Conservation (phyloP, 108 stramenopile species). For the Pseudonitzschia multiseries region DNA sequence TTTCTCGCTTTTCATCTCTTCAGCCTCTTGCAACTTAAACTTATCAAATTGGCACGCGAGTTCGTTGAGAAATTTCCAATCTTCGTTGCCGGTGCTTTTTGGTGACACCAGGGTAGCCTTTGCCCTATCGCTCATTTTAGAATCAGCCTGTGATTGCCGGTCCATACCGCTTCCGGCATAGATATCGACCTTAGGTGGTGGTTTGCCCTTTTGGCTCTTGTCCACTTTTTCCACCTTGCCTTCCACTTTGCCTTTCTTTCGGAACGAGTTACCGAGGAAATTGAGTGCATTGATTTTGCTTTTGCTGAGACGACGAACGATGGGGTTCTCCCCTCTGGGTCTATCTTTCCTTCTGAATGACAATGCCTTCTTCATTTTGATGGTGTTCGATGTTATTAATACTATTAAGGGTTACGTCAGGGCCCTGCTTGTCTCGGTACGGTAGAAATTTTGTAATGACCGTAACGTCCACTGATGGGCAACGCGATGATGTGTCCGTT, state of each 20-base stretch:
- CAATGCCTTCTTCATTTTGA: no score
- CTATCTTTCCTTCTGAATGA: no score
- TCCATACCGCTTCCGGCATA: background rate
- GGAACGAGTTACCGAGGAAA: no score
- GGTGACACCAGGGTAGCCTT: conserved; percentile 10
- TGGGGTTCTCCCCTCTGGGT: background rate
- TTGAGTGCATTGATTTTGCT: conserved; percentile 6
- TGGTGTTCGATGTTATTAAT: no score
- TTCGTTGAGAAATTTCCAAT: conserved; percentile 37
- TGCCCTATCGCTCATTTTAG: conserved; percentile 12
- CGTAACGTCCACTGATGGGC: no score
- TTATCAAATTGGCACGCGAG: conserved; percentile 29
- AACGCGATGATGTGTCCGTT: no score
- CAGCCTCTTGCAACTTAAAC: conserved; percentile 28
- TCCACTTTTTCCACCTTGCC: no score
- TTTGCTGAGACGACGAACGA: conserved; percentile 5
- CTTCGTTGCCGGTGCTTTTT: conserved; percentile 18
- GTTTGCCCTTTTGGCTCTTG: background rate
- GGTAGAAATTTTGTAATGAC: no score
- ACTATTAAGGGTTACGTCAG: no score
- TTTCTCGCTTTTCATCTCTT: conserved; percentile 6
- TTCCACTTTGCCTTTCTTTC: no score
- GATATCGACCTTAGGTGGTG: background rate
- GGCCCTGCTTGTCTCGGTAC: no score
- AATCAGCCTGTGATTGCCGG: conserved; percentile 3